phyloP scores from a whole-genome alignment of 345 rosid genomes.

The Bruguiera parviflora region DNA sequence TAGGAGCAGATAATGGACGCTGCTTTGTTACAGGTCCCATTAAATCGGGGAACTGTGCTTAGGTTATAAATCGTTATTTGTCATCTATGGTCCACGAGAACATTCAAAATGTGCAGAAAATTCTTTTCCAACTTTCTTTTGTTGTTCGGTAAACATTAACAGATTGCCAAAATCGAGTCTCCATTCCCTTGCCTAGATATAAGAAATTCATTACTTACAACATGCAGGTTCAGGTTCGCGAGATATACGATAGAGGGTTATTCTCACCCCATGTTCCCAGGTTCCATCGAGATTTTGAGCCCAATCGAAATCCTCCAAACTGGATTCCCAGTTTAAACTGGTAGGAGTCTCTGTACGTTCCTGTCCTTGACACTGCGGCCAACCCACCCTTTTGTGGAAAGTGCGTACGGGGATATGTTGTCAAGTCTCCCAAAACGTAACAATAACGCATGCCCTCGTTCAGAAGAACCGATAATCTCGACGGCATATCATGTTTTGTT shows the following conservation, averaged over 20 bases:
- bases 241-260: too few relatives aligned
- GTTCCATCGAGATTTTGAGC: background rate
- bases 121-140: constrained; percentile 16
- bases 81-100: constrained; percentile 39
- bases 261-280: background rate
- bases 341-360: too few relatives aligned
- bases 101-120: constrained; percentile 53
- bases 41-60: constrained; percentile 38
- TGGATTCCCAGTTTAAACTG: background rate
- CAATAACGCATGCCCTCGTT: too few relatives aligned
- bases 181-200: background rate
- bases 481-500: too few relatives aligned
- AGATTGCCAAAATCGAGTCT: background rate
- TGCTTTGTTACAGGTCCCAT: constrained; percentile 46
- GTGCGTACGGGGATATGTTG: too few relatives aligned
- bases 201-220: background rate
- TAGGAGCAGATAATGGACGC: constrained; percentile 49
- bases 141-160: background rate
- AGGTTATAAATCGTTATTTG: constrained; percentile 36
- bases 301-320: too few relatives aligned
- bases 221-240: too few relatives aligned
- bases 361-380: too few relatives aligned
- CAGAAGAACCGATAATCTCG: too few relatives aligned
- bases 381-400: too few relatives aligned
- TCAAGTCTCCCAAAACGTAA: too few relatives aligned